Evolutionary conservation across 345 rosid species (phyloP), one percentile per base, ranked within the genome.

Genomic region (Boechera stricta): DNA sequence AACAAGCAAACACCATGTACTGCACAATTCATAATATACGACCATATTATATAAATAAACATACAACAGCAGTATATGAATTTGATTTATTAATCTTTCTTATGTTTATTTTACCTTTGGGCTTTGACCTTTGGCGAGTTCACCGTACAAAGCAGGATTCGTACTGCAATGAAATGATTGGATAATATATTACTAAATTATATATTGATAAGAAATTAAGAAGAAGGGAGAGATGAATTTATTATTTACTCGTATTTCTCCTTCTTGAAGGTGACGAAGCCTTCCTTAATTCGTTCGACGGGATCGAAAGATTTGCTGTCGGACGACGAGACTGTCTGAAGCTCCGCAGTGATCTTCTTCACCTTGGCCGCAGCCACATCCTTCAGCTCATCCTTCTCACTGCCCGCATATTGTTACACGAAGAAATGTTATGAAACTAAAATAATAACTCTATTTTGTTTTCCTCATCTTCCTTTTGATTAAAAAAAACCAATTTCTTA

Each of bases 1-100:
- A 89, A 90, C 99, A 95, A 2, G 98, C 96, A 82, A 95, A 91
- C 69, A 92, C 90, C 96, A 95, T 88, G 67, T 68, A 95, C 99
- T 94, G 87, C 83, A 77, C 42, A 62, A 59, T 62, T 62, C 64
- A 49, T 53, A 21, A 5, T 33, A 26, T 67, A 16, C 15, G 47
- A 48, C 52, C 51, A 69, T 69, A 42, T 12, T 11, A 41, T 39
- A 39, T 39, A 39, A 39, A 39, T 39, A 7, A 38, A 39, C 12
- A 10, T 36, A 7, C 2, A 38, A 3, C 44, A 41, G 4, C 4
- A 41, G 5, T 1, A 41, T 9, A 3, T 41, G 3, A 11, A 41
- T 41, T 41, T 21, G 24, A 26, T 10, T 3, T 55, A 9, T 42
- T 5, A 41, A 3, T 42, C 3, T 33, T 2, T 28, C 11, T 68